Conservation (phyloP, 2,329 filamentous ascomycete species). For the Diaporthe citri region DNA sequence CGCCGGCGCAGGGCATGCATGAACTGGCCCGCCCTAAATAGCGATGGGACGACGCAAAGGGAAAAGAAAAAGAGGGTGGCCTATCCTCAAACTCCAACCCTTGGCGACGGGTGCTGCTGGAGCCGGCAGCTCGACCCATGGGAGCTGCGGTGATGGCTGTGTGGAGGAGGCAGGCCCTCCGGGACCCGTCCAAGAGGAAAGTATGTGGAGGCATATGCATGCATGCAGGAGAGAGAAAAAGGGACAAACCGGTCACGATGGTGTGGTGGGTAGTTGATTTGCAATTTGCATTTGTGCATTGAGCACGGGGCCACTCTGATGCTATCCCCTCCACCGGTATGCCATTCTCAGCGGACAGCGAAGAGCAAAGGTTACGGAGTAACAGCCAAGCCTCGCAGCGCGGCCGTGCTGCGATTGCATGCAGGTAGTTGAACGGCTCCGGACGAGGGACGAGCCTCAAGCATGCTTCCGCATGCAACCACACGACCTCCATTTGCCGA, state of each 20-base stretch:
- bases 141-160: background rate
- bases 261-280: background rate
- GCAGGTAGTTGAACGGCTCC: background rate
- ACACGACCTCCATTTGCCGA: slow-evolving; percentile 25
- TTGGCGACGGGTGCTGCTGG: slow-evolving; percentile 10
- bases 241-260: background rate
- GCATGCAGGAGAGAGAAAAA: background rate
- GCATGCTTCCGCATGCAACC: slow-evolving; percentile 25
- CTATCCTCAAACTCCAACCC: slow-evolving; percentile 13
- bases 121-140: slow-evolving; percentile 13
- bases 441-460: slow-evolving; percentile 10
- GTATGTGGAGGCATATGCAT: slow-evolving; percentile 1
- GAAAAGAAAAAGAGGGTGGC: background rate
- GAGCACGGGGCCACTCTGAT: slow-evolving; percentile 15
- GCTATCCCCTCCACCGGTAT: background rate
- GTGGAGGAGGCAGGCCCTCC: background rate
- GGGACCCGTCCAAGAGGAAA: background rate
- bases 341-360: background rate
- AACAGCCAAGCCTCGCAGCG: slow-evolving; percentile 16
- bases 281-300: background rate
- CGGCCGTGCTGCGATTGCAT: background rate
- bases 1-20: slow-evolving; percentile 10
- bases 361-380: background rate
- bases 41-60: background rate
- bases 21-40: slow-evolving; percentile 17